phyloP scores from a whole-genome alignment of 768 basidiomycete genomes.

The Pleurotus ostreatus region DNA sequence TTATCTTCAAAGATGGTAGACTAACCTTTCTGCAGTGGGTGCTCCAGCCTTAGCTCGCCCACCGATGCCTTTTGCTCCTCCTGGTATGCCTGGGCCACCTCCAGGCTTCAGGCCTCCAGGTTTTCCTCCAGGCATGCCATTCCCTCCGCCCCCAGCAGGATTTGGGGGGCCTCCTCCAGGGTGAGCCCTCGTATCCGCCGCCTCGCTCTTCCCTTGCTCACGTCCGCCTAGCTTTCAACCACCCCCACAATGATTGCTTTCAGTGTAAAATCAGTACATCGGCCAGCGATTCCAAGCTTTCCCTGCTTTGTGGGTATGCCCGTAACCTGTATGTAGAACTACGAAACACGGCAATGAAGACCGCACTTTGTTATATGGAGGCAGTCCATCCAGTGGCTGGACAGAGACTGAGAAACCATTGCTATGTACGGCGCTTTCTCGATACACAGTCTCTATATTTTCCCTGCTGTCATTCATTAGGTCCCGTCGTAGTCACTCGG shows the following conservation, averaged over 20 bases:
- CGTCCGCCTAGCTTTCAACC: conserved; percentile 42
- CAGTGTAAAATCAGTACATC: not conserved
- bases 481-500: too few species aligned
- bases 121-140: conserved; percentile 78
- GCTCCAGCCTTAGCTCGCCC: conserved; percentile 61
- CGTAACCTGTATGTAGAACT: conserved; percentile 1
- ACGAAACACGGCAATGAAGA: not conserved
- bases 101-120: conserved; percentile 84
- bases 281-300: not conserved
- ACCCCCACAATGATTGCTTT: conserved; percentile 36
- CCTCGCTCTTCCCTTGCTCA: conserved; percentile 7
- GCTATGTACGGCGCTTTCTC: not conserved
- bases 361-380: too few species aligned
- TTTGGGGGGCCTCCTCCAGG: conserved; percentile 82
- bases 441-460: not conserved
- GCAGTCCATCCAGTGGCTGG: too few species aligned
- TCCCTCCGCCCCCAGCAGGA: conserved; percentile 78
- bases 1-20: conserved; percentile 14
- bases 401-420: too few species aligned
- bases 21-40: conserved; percentile 41
- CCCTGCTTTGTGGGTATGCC: not conserved
- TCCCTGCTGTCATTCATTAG: not conserved
- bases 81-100: conserved; percentile 84
- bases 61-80: conserved; percentile 62
- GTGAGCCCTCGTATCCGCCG: conserved; percentile 37